Evolutionary conservation across 2,329 filamentous ascomycete species (phyloP).

Genomic region (Sporothrix sp.): DNA sequence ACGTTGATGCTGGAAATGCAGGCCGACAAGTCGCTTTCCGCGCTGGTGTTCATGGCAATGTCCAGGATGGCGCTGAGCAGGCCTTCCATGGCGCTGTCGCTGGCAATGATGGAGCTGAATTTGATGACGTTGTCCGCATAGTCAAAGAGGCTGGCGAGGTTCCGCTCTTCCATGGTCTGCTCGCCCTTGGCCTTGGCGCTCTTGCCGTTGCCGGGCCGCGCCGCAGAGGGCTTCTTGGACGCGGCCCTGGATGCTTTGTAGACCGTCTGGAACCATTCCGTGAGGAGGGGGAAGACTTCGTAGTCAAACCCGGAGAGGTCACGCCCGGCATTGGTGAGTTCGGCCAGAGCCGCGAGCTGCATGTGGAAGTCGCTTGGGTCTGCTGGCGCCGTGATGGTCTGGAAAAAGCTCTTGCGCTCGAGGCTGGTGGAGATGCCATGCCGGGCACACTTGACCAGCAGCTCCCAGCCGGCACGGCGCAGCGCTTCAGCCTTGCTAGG

Average conservation of each 20-base stretch:
- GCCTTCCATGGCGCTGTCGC: slow-evolving; percentile 49
- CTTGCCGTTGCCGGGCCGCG: slow-evolving; percentile 25
- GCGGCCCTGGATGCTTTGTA: slow-evolving; percentile 34
- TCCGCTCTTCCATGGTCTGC: slow-evolving; percentile 46
- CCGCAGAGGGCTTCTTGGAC: slow-evolving; percentile 28
- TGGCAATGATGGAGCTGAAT: slow-evolving; percentile 62
- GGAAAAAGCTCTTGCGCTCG: slow-evolving; percentile 57
- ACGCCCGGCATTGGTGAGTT: slow-evolving; percentile 52
- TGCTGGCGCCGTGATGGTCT: slow-evolving; percentile 46
- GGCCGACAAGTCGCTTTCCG: slow-evolving; percentile 53
- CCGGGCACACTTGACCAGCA: slow-evolving; percentile 56
- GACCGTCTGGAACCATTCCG: slow-evolving; percentile 46
- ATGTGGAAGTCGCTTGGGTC: slow-evolving; percentile 55
- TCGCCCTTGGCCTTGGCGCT: slow-evolving; percentile 32
- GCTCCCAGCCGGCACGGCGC: slow-evolving; percentile 53
- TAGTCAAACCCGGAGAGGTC: slow-evolving; percentile 58
- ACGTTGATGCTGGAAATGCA: slow-evolving; percentile 60
- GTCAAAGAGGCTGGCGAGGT: slow-evolving; percentile 53
- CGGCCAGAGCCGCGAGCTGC: slow-evolving; percentile 53
- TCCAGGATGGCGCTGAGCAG: slow-evolving; percentile 53
- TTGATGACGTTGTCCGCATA: slow-evolving; percentile 62
- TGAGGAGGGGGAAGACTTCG: slow-evolving; percentile 53
- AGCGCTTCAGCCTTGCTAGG: slow-evolving; percentile 42
- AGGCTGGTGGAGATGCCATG: slow-evolving; percentile 54
- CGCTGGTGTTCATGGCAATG: slow-evolving; percentile 59